Evolutionary conservation across 768 basidiomycete genomes (phyloP).

Genomic region (Sutorius australiensis): DNA sequence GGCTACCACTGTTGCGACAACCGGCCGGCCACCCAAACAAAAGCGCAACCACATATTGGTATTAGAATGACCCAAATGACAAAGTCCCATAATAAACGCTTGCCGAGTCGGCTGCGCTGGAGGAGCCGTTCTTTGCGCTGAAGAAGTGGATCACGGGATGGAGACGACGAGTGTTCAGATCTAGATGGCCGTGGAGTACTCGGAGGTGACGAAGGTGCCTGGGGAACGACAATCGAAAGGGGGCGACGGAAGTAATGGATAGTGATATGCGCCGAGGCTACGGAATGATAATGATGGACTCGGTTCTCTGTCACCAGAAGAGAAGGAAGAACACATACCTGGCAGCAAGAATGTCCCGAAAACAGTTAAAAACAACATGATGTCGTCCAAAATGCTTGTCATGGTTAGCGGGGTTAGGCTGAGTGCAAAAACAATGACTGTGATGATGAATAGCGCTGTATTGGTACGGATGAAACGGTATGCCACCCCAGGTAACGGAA

Average conservation of each 20-base stretch:
- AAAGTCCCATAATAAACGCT: slow-evolving; percentile 79
- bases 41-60: slow-evolving; percentile 52
- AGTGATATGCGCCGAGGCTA: slow-evolving; percentile 72
- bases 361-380: slow-evolving; percentile 49
- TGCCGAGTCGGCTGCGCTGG: slow-evolving; percentile 68
- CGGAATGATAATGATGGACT: background rate
- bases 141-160: slow-evolving; percentile 64
- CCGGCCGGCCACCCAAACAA: slow-evolving; percentile 56
- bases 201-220: slow-evolving; percentile 29
- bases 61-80: slow-evolving; percentile 72
- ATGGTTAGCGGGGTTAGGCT: slow-evolving; percentile 42
- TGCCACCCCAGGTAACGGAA: slow-evolving; percentile 44
- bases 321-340: slow-evolving; percentile 34
- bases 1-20: slow-evolving; percentile 50
- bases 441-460: slow-evolving; percentile 43
- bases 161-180: slow-evolving; percentile 20
- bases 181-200: slow-evolving; percentile 18
- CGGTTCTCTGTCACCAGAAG: background rate
- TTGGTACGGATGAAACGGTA: slow-evolving; percentile 41
- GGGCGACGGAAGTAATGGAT: slow-evolving; percentile 84
- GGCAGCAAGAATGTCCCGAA: slow-evolving; percentile 61
- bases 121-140: slow-evolving; percentile 83
- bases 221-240: slow-evolving; percentile 76
- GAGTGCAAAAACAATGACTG: slow-evolving; percentile 40
- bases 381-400: slow-evolving; percentile 43